phyloP scores from a whole-genome alignment of 345 rosid genomes.

The Hibiscus mutabilis region DNA sequence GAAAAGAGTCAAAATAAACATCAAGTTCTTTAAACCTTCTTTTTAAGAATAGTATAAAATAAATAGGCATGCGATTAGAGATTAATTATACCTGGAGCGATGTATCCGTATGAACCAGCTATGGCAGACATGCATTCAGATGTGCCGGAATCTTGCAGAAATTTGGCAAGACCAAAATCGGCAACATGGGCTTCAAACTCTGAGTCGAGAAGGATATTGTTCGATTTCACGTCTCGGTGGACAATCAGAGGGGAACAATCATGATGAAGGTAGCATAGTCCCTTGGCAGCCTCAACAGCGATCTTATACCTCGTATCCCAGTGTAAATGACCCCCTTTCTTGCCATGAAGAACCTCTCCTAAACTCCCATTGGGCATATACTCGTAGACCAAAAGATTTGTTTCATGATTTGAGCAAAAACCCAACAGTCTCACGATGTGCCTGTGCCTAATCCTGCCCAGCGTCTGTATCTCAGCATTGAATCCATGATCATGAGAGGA shows the following conservation, averaged over 20 bases:
- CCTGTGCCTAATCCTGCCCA: conserved; percentile 83
- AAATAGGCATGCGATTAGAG: neutral
- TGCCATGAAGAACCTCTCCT: conserved; percentile 84
- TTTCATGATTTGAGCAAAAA: conserved; percentile 84
- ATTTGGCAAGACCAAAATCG: conserved; percentile 89
- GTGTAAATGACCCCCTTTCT: conserved; percentile 86
- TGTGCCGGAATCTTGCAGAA: conserved; percentile 84
- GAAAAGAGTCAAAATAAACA: conserved; percentile 14
- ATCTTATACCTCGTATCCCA: conserved; percentile 86
- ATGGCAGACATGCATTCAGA: conserved; percentile 97
- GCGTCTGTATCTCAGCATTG: conserved; percentile 90
- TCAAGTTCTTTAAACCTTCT: neutral
- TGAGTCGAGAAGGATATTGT: conserved; percentile 77
- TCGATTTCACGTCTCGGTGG: conserved; percentile 82
- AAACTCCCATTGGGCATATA: conserved; percentile 92
- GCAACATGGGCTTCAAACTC: conserved; percentile 90
- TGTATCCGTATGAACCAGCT: conserved; percentile 94
- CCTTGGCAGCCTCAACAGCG: conserved; percentile 82
- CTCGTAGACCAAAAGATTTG: conserved; percentile 79
- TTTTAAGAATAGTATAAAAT: neutral
- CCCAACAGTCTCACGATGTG: conserved; percentile 81
- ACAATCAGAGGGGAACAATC: conserved; percentile 86
- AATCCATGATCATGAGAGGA: conserved; percentile 95
- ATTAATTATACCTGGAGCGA: conserved; percentile 69
- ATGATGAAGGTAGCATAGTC: conserved; percentile 82